Conservation (phyloP, 495 filamentous ascomycete genomes). For the Sordaria brevicollis region DNA sequence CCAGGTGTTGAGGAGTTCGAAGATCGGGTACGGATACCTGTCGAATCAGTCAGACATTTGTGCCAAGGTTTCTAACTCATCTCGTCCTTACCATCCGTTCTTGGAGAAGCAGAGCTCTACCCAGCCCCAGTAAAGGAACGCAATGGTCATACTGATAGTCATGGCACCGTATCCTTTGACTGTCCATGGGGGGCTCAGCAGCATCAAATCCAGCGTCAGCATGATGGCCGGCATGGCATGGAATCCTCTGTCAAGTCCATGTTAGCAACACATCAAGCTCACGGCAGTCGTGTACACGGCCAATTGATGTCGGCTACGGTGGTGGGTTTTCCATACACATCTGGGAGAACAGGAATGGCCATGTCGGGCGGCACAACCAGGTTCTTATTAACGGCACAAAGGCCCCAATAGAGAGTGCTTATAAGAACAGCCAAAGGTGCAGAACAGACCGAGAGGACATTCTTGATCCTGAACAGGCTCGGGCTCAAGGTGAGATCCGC, state of each 20-base stretch:
- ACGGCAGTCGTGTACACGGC: not conserved
- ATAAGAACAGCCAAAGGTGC: slow-evolving; percentile 76
- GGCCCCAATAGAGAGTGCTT: slow-evolving; percentile 75
- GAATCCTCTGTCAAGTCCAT: slow-evolving; percentile 37
- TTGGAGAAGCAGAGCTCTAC: slow-evolving; percentile 64
- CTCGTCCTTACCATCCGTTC: slow-evolving; percentile 56
- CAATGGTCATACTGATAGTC: slow-evolving; percentile 50
- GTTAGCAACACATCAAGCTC: not conserved
- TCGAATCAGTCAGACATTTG: slow-evolving; percentile 8
- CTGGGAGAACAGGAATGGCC: slow-evolving; percentile 37
- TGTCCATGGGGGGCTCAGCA: slow-evolving; percentile 76
- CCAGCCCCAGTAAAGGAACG: slow-evolving; percentile 80
- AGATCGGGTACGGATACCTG: slow-evolving; percentile 83
- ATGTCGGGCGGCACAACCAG: slow-evolving; percentile 40
- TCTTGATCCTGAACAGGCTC: slow-evolving; percentile 62
- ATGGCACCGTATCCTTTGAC: slow-evolving; percentile 51
- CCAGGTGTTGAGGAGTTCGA: slow-evolving; percentile 49
- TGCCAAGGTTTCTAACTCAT: not conserved
- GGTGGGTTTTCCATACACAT: slow-evolving; percentile 33
- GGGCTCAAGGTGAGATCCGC: slow-evolving; percentile 62
- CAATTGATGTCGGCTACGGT: not conserved
- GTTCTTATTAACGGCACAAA: slow-evolving; percentile 54
- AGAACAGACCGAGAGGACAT: slow-evolving; percentile 58
- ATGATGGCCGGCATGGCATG: slow-evolving; percentile 69
- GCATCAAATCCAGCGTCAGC: slow-evolving; percentile 58